These are phyloP conservation scores for Aspergillus taichungensis DNA, from an alignment of 495 filamentous ascomycete genomes.

Conservation along the genomic window DNA sequence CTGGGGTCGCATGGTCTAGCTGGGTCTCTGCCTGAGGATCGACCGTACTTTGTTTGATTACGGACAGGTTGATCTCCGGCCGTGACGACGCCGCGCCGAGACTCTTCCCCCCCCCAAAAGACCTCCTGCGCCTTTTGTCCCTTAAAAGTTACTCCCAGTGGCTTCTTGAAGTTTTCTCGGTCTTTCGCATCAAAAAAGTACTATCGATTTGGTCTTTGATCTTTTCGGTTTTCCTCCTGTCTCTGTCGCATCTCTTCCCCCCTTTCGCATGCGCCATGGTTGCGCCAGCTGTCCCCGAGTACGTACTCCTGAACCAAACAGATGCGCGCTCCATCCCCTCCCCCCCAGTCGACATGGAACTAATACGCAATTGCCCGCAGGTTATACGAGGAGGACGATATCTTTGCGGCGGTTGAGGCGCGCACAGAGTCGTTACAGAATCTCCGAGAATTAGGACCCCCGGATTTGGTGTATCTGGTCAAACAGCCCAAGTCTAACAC, in stretches of 20 bases:
- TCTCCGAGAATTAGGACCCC: constrained; percentile 87
- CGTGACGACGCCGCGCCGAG: background rate
- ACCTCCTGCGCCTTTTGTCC: constrained; percentile 6
- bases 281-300: constrained; percentile 85
- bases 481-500: constrained; percentile 64
- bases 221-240: background rate
- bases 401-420: constrained; percentile 80
- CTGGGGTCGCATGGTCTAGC: background rate
- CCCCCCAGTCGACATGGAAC: constrained; percentile 6
- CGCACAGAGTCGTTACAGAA: constrained; percentile 77
- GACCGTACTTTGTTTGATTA: too few species aligned
- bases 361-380: constrained; percentile 37
- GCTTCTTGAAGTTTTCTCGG: too few species aligned
- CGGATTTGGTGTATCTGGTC: constrained; percentile 88
- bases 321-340: background rate
- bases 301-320: constrained; percentile 27
- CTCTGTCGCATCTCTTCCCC: background rate
- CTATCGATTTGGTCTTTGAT: constrained; percentile 1
- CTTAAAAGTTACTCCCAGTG: background rate
- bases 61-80: too few species aligned
- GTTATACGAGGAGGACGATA: constrained; percentile 77
- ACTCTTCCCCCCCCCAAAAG: constrained; percentile 3
- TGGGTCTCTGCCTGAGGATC: constrained; percentile 14
- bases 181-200: too few species aligned
- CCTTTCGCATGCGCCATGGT: constrained; percentile 55